phyloP scores from a whole-genome alignment of 441 rosid genomes.

The Populus hybrid region DNA sequence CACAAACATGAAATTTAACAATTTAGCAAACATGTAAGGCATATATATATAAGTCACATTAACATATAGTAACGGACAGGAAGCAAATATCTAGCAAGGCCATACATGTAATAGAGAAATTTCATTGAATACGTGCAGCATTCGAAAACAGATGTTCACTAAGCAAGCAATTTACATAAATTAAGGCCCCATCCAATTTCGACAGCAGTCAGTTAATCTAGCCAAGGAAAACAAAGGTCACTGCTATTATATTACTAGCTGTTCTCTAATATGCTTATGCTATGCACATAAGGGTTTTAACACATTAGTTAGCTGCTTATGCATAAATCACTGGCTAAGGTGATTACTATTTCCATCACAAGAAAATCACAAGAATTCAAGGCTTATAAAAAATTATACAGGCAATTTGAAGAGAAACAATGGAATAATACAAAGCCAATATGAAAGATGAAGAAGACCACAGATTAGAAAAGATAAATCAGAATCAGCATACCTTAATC shows the following conservation, averaged over 20 bases:
- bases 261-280: background rate
- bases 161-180: background rate
- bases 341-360: background rate
- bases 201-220: background rate
- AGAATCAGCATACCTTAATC: slow-evolving; percentile 38
- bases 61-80: background rate
- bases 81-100: background rate
- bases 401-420: background rate
- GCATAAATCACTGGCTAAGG: background rate
- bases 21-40: background rate
- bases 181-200: background rate
- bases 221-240: background rate
- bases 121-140: background rate
- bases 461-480: slow-evolving; percentile 2
- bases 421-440: background rate
- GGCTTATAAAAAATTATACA: background rate
- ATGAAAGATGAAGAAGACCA: background rate
- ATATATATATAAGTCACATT: background rate
- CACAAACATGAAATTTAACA: background rate
- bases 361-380: too few relatives aligned
- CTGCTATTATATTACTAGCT: background rate
- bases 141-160: background rate
- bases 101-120: background rate
- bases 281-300: background rate
- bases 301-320: background rate